Conservation (phyloP, 345 rosid genomes). For the Triadica sebifera region DNA sequence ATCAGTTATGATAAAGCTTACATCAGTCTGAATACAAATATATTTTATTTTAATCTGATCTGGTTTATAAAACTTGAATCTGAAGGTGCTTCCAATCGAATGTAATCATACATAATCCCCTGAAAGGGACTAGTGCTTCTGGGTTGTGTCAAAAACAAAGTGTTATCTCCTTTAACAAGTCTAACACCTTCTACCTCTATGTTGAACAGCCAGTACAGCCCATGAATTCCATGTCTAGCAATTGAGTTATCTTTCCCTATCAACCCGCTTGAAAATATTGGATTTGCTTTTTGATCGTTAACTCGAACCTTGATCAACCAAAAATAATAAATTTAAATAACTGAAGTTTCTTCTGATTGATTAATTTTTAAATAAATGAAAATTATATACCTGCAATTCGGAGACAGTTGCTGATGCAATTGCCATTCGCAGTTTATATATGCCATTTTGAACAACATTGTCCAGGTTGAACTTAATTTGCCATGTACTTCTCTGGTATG, state of each 20-base stretch:
- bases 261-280: constrained; percentile 20
- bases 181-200: constrained; percentile 12
- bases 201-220: constrained; percentile 25
- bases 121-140: constrained; percentile 24
- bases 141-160: constrained; percentile 22
- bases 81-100: constrained; percentile 29
- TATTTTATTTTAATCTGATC: too few species aligned
- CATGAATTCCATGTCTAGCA: constrained; percentile 32
- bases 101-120: constrained; percentile 28
- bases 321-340: neutral
- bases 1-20: too few species aligned
- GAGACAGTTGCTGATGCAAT: constrained; percentile 23
- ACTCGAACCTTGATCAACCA: constrained; percentile 20
- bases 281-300: constrained; percentile 19
- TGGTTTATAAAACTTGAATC: too few species aligned
- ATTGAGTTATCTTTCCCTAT: constrained; percentile 29
- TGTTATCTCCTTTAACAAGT: constrained; percentile 17
- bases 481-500: constrained; percentile 26
- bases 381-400: constrained; percentile 16
- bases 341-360: too few species aligned
- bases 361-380: neutral
- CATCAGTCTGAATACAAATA: too few species aligned
- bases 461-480: constrained; percentile 16
- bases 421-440: constrained; percentile 21
- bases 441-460: constrained; percentile 1